phyloP scores from a whole-genome alignment of 176 grass and related monocot genomes.

The Ampelocalamus luodianensis region DNA sequence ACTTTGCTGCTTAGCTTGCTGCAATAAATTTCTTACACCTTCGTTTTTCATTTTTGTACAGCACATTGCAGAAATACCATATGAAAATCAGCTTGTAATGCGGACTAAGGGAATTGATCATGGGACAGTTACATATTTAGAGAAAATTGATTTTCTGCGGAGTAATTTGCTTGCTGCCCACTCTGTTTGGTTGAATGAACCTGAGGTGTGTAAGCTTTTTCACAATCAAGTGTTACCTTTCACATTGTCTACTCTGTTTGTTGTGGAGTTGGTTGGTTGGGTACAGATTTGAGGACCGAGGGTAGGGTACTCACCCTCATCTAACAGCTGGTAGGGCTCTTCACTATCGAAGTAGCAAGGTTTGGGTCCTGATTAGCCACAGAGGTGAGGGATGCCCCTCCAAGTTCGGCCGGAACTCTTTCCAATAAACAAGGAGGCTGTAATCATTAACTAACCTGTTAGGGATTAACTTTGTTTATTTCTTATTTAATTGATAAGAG shows the following conservation, averaged over 20 bases:
- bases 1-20: not conserved
- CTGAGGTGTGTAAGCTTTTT: slow-evolving; percentile 63
- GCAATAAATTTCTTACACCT: not conserved
- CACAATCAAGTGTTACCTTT: not conserved
- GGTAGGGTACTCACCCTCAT: too few species aligned
- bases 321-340: too few species aligned
- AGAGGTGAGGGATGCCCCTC: too few species aligned
- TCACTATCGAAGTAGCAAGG: too few species aligned
- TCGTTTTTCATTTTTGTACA: slow-evolving; percentile 47
- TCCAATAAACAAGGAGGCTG: too few species aligned
- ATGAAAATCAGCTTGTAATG: slow-evolving; percentile 83
- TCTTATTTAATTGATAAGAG: too few species aligned
- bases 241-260: not conserved
- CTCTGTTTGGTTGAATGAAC: slow-evolving; percentile 87
- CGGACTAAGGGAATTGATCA: slow-evolving; percentile 77
- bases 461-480: too few species aligned
- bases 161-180: slow-evolving; percentile 86
- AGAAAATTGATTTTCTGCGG: slow-evolving; percentile 84
- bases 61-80: slow-evolving; percentile 94
- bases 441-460: too few species aligned
- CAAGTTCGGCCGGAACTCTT: too few species aligned
- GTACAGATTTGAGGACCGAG: too few species aligned
- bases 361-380: too few species aligned
- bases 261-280: not conserved
- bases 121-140: slow-evolving; percentile 90